phyloP scores from a whole-genome alignment of 2,329 filamentous ascomycete species.

The Botrytis medusae region DNA sequence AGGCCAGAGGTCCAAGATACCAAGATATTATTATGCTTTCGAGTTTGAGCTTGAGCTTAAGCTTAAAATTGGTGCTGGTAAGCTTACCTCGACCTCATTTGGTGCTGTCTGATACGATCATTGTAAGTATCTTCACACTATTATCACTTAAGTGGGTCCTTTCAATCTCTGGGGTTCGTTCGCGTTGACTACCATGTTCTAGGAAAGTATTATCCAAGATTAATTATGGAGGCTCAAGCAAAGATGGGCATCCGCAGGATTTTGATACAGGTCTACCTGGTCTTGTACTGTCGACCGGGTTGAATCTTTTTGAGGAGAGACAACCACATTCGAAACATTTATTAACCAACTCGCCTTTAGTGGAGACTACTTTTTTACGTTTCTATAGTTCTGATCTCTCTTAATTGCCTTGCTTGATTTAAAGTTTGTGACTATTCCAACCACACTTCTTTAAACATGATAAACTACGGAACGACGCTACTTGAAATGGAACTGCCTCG shows the following conservation, averaged over 20 bases:
- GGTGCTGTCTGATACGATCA: neutral
- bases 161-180: neutral
- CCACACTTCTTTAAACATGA: neutral
- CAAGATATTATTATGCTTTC: neutral
- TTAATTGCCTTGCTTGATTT: neutral
- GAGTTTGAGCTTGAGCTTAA: neutral
- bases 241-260: constrained; percentile 4
- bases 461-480: neutral
- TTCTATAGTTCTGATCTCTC: neutral
- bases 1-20: neutral
- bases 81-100: neutral
- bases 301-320: neutral
- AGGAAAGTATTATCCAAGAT: neutral
- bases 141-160: neutral
- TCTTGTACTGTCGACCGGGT: neutral
- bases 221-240: neutral
- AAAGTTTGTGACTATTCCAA: neutral
- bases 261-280: neutral
- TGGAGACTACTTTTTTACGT: neutral
- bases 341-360: neutral
- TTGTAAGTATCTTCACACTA: neutral
- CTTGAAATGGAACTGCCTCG: neutral
- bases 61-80: neutral
- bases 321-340: neutral
- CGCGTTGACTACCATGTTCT: neutral